These are phyloP conservation scores for Fusarium miscanthi DNA, from an alignment of 2,329 filamentous ascomycete genomes.

Conservation along the genomic window DNA sequence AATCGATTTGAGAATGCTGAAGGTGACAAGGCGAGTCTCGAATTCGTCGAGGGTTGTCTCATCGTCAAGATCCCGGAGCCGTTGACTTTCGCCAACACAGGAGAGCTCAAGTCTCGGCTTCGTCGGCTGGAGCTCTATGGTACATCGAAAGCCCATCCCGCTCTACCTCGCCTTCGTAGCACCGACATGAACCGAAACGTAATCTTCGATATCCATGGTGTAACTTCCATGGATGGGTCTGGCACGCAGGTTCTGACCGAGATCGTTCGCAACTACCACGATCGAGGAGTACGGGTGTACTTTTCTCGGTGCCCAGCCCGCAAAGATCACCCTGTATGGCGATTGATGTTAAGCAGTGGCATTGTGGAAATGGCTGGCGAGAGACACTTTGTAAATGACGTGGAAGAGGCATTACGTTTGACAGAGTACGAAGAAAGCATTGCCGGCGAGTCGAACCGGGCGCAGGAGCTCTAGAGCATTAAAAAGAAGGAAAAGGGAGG, in stretches of 20 bases:
- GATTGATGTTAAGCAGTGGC: slow-evolving; percentile 79
- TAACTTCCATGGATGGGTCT: slow-evolving; percentile 92
- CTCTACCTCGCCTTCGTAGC: slow-evolving; percentile 80
- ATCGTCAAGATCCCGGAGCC: slow-evolving; percentile 99
- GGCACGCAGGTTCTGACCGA: slow-evolving; percentile 91
- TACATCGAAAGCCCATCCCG: slow-evolving; percentile 85
- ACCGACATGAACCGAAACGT: slow-evolving; percentile 90
- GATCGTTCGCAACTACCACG: slow-evolving; percentile 85
- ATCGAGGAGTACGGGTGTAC: slow-evolving; percentile 80
- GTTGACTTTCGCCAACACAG: slow-evolving; percentile 96
- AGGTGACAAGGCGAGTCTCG: slow-evolving; percentile 76
- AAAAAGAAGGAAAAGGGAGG: background rate
- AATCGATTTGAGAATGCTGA: slow-evolving; percentile 88
- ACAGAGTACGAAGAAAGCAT: slow-evolving; percentile 76
- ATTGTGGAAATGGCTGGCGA: slow-evolving; percentile 85
- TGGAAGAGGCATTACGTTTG: slow-evolving; percentile 84
- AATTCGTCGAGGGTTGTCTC: slow-evolving; percentile 90
- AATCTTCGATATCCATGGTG: slow-evolving; percentile 98
- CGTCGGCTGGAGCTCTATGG: slow-evolving; percentile 89
- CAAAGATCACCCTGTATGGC: slow-evolving; percentile 69
- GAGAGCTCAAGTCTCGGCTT: slow-evolving; percentile 86
- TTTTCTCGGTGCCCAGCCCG: slow-evolving; percentile 70
- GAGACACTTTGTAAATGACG: slow-evolving; percentile 81
- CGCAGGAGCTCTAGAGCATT: slow-evolving; percentile 4
- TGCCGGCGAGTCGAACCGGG: slow-evolving; percentile 40